Evolutionary conservation across 352 stramenopile genomes (phyloP).

Genomic region (Pythium myriotylum): DNA sequence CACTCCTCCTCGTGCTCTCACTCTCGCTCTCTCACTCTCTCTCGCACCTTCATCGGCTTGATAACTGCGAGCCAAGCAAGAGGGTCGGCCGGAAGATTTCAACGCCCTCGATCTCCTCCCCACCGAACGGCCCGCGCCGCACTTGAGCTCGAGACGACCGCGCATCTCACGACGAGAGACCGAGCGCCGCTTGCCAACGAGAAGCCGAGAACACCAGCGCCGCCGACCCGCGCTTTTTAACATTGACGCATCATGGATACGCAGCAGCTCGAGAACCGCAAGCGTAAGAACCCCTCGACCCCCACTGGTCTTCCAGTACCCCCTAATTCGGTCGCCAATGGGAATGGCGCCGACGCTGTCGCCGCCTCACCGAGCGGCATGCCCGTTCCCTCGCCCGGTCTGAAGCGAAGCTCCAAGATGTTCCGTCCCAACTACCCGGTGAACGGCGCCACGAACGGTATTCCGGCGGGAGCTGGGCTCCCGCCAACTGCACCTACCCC

Average conservation of each 20-base stretch:
- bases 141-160: slow-evolving; percentile 1
- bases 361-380: slow-evolving; percentile 8
- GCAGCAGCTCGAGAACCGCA: slow-evolving; percentile 48
- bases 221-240: background rate
- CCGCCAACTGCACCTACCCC: slow-evolving; percentile 16
- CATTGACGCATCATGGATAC: slow-evolving; percentile 18
- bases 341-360: slow-evolving; percentile 7
- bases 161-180: slow-evolving; percentile 3
- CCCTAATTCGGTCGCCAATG: slow-evolving; percentile 6
- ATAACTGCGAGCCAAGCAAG: slow-evolving; percentile 12
- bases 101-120: no score
- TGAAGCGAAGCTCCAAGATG: slow-evolving; percentile 32
- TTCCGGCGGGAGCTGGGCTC: slow-evolving; percentile 1
- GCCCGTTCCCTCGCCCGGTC: slow-evolving; percentile 19
- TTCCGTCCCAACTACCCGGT: slow-evolving; percentile 27
- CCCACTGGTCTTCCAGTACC: slow-evolving; percentile 30
- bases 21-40: slow-evolving; percentile 24
- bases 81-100: background rate
- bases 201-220: slow-evolving; percentile 4
- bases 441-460: slow-evolving; percentile 21
- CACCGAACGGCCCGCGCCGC: background rate
- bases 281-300: slow-evolving; percentile 71
- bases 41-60: slow-evolving; percentile 1
- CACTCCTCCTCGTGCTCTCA: slow-evolving; percentile 23
- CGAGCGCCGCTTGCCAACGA: background rate